Base-by-base conservation (phyloP, 805 yeast species). In the Metschnikowia anglica region DNA sequence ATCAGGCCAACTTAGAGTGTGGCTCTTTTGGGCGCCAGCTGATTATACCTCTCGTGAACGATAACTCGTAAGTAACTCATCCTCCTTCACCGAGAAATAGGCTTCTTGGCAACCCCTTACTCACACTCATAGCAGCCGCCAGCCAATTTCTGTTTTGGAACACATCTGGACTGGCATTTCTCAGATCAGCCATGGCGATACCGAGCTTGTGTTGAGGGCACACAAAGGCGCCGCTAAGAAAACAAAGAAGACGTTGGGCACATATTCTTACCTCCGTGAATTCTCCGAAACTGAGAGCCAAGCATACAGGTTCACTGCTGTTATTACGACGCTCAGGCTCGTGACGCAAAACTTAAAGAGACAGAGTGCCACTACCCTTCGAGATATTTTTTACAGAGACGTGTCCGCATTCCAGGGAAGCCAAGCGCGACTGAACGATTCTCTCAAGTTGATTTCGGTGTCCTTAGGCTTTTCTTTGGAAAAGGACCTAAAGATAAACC, bases 381-480 rank as follows among this genome's bases (percentile, higher is more conserved):
- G 56, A 15, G 56, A 53, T 26, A 39, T 53, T 6, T 53, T 43
- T 34, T 53, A 53, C 36, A 35, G 44, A 16, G 52, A 53, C 26
- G 50, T 51, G 11, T 33, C 40, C 4, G 47, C 51, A 5, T 53
- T 44, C 24, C 23, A 40, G 5, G 53, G 56, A 5, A 46, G 44
- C 24, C 56, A 53, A 15, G 4, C 24, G 1, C 40, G 43, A 10
- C 49, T 47, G 50, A 47, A 51, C 13, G 20, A 21, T 8, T 40
- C 46, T 7, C 35, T 53, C 4, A 23, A 31, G 5, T 19, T 42
- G 9, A 23, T 51, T 3, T 24, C 49, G 5, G 15, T 13, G 2
- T 38, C 51, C 5, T 26, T 52, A 12, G 34, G 29, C 0, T 33
- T 31, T 8, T 40, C 43, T 18, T 13, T 44, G 20, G 44, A 35